These are phyloP conservation scores for Cicer cuneatum DNA, from an alignment of 306 rosid species.

Conservation along the genomic window DNA sequence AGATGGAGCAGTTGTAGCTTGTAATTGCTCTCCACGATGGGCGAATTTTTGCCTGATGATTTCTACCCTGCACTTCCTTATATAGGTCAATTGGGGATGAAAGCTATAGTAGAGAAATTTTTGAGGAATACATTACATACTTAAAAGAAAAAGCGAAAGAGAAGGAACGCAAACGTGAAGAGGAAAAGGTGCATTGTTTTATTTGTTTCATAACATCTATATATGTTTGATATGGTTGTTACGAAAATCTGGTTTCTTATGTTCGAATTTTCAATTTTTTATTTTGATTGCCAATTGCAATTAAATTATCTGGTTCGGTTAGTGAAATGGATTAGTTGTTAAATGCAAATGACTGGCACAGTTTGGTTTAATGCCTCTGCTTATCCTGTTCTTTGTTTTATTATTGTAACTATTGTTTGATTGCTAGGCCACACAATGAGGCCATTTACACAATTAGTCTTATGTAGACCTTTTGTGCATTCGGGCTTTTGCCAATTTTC, in stretches of 20 bases:
- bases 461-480: not conserved
- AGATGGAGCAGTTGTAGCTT: slow-evolving; percentile 4
- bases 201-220: slow-evolving; percentile 16
- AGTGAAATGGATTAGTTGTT: not conserved
- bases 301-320: not conserved
- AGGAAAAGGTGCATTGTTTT: slow-evolving; percentile 72
- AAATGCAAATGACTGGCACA: not conserved
- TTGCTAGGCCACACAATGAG: slow-evolving; percentile 11
- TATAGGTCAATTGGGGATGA: slow-evolving; percentile 82
- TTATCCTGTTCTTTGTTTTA: slow-evolving; percentile 13
- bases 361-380: slow-evolving; percentile 4
- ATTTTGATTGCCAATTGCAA: not conserved
- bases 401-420: not conserved
- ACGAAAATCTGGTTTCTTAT: not conserved
- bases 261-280: slow-evolving; percentile 3
- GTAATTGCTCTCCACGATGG: slow-evolving; percentile 23
- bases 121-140: slow-evolving; percentile 73
- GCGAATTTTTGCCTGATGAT: slow-evolving; percentile 8
- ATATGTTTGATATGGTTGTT: slow-evolving; percentile 33
- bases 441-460: slow-evolving; percentile 3
- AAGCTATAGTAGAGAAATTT: slow-evolving; percentile 65
- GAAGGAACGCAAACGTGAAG: slow-evolving; percentile 97
- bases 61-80: slow-evolving; percentile 33
- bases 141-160: slow-evolving; percentile 89
- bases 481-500: not conserved